Evolutionary conservation across 768 basidiomycete species (phyloP), one percentile per base, ranked within the genome.

Genomic region (Agrocybe praecox): DNA sequence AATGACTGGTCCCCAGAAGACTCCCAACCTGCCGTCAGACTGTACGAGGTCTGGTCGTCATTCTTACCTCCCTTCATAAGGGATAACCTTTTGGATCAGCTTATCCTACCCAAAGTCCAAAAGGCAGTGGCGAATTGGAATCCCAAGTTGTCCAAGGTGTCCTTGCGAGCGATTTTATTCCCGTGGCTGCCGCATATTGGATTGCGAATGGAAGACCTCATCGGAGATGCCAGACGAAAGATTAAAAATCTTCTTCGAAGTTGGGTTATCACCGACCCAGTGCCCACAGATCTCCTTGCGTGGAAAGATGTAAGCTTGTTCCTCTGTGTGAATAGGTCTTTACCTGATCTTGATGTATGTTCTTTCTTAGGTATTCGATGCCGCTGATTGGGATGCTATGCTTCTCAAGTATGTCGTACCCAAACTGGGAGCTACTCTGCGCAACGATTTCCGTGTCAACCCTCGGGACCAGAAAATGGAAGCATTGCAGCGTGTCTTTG

Each of bases 151-250:
- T 81, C 77, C 55, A 75, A 74, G 2, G 79, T 83, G 0, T 73
- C 92, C 0, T 71, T 98, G 48, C 92, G 90, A 47, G 77, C 83
- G 1, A 80, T 99, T 46, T 86, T 99, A 1, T 96, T 98, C 70
- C 97, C 97, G 9, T 99, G 97, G 97, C 73, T 99, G 46, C 94
- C 95, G 5, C 82, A 94, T 65, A 82, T 96, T 3, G 96, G 93
- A 4, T 72, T 90, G 29, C 76, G 95, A 51, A 73, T 94, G 59
- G 94, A 98, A 49, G 87, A 87, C 22, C 76, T 98, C n/a, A 72
- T 98, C 11, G 90, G 86, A 12, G 94, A 96, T 59, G 90, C 94
- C 14, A 86, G 86, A 65, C 80, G 96, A 64, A 93, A 96, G 67
- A 78, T 98, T 55, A 91, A 92, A 72, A 82, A 80, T 49, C 70